Conservation (phyloP, 176 grass and related monocot species). For the Tuctoria greenei region DNA sequence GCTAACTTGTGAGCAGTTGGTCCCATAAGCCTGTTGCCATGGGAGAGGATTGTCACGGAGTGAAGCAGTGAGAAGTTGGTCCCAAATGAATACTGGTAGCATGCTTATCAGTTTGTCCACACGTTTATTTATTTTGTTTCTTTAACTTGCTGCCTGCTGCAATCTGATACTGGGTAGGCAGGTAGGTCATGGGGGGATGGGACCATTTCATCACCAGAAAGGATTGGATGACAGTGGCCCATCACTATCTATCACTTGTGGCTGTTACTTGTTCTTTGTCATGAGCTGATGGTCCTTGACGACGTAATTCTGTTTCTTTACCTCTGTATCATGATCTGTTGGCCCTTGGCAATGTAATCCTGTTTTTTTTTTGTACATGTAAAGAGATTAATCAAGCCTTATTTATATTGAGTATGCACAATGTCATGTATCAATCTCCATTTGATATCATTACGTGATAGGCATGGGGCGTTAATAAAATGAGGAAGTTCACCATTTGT, state of each 20-base stretch:
- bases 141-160: not conserved
- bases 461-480: not conserved
- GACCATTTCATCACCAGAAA: constrained; percentile 4
- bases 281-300: not conserved
- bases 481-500: not conserved
- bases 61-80: not conserved
- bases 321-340: not conserved
- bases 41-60: not conserved
- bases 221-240: not conserved
- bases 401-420: not conserved
- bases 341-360: not conserved
- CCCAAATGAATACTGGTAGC: not conserved
- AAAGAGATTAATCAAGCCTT: not conserved
- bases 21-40: constrained; percentile 27
- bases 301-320: not conserved
- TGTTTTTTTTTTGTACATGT: not conserved
- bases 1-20: constrained; percentile 50
- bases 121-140: not conserved
- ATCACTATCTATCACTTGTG: not conserved
- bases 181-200: not conserved
- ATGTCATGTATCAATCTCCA: not conserved
- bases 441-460: not conserved
- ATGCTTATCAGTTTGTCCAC: not conserved
- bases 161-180: not conserved
- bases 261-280: not conserved